Base-by-base conservation (phyloP, 176 grass and related monocot species). In the Areca catechu region DNA sequence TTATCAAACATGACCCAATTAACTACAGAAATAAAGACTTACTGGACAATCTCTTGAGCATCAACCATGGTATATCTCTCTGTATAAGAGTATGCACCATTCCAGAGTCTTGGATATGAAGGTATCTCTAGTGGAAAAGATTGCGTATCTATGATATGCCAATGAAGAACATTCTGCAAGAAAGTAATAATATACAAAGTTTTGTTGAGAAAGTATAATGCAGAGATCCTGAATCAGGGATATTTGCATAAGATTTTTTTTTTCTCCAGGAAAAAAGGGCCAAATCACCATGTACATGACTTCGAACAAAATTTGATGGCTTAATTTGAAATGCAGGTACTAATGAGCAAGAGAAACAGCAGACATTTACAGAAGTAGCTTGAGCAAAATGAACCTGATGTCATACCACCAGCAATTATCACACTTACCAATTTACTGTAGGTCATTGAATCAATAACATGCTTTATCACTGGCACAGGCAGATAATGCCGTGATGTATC, bases 61-160 rank as follows among this genome's bases (percentile, higher is more conserved):
- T 97, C 86, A 49, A 67, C 70, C 56, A 70, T 68, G 20, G 92
- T 91, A 53, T 97, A 97, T 97, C 86, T 84, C 75, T 97, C 92
- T 1, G 86, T 77, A 75, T 85, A 88, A 70, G 86, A 88, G 68
- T 97, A 97, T 62, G 86, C 71, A 52, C 86, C 81, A 18, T 79
- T 62, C 92, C 86, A 97, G 49, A 97, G 15, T 57, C 75, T 91
- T 17, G 83, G 92, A 72, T 88, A 97, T 65, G 92, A 97, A 74
- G 92, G 86, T 88, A 91, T 76, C 81, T 91, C 92, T 7, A 97
- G 65, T 7, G 92, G 92, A 77, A 97, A 97, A 3, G 92, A 91
- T 54, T 91, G 86, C 48, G 77, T 61, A 47, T 97, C 86, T 15
- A 91, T 83, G 16, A 91, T 88, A 62, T 97, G 92, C 92, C 92